Evolutionary conservation across 2,329 filamentous ascomycete genomes (phyloP), one percentile per base, ranked within the genome.

Genomic region (Aspergillus sp.): DNA sequence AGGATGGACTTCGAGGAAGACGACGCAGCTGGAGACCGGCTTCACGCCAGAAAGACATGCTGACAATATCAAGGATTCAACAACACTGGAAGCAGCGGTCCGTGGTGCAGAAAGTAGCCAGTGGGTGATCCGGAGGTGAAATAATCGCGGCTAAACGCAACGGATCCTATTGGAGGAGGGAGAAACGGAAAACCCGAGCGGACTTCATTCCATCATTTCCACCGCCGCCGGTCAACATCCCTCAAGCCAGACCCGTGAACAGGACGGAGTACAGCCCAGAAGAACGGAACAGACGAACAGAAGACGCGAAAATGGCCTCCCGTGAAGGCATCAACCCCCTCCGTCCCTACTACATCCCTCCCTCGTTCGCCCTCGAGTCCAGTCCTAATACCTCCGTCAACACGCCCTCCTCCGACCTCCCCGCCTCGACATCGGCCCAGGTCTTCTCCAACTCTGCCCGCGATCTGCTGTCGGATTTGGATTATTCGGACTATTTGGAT

Each of bases 401-500:
- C 19, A 19, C 19, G 19, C 50, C 63, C 46, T 43, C 59, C 50
- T 58, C 63, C 56, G 54, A 57, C 47, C 45, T 52, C 46, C 44
- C 65, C 44, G 51, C 66, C 48, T 59, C 71, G 42, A 67, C 70
- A 39, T 70, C 75, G 12, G 66, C 69, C 56, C 69, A 74, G 46
- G 75, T 73, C 58, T 75, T 81, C 59, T 73, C 76, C 56, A 71
- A 73, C 61, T 73, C 86, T 60, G 88, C 89, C 53, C 86, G 89
- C 66, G 85, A 93, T 65, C 84, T 94, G 50, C 82, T 96, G 51
- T 83, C 85, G 44, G 91, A 97, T 63, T 77, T 97, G 53, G 91
- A 97, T 71, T 95, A 94, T 74, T 85, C 86, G 55, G 86, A 89
- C 56, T 94, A 94, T 65, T 73, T 94, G 26, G 88, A 94, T 48